These are phyloP conservation scores for Lobosporangium transversale DNA, from an alignment of 192 early-diverging fungal species.

Conservation along the genomic window DNA sequence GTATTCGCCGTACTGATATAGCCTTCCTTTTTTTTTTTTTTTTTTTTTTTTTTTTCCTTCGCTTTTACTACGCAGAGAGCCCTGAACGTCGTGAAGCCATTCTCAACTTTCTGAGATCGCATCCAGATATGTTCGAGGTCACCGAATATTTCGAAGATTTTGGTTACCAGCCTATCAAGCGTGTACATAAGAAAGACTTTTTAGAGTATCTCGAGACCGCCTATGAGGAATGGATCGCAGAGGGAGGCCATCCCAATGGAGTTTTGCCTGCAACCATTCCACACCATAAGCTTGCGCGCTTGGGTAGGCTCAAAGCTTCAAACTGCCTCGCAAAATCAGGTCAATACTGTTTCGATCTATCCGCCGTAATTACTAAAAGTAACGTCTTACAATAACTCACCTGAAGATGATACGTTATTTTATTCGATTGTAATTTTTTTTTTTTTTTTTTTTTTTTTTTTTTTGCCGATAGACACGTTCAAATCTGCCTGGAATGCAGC, in stretches of 20 bases:
- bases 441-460: background rate
- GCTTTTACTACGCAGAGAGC: conserved; percentile 12
- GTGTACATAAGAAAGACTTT: conserved; percentile 68
- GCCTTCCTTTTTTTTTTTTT: background rate
- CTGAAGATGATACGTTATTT: too few relatives aligned
- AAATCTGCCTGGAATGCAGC: conserved; percentile 69
- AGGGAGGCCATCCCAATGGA: conserved; percentile 65
- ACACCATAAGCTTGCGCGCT: conserved; percentile 45
- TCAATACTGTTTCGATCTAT: conserved; percentile 62
- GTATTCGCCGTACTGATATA: too few relatives aligned
- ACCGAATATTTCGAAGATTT: conserved; percentile 56
- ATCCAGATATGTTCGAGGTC: conserved; percentile 30
- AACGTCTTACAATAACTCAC: too few relatives aligned
- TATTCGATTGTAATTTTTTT: too few relatives aligned
- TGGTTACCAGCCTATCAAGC: conserved; percentile 64
- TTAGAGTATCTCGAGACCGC: conserved; percentile 67
- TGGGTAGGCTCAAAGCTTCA: conserved; percentile 16
- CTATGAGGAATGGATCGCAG: conserved; percentile 63
- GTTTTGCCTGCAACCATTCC: conserved; percentile 63
- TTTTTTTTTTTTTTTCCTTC: background rate
- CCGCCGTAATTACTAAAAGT: conserved; percentile 63
- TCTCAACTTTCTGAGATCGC: conserved; percentile 14
- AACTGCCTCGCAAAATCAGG: conserved; percentile 52
- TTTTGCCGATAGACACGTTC: conserved; percentile 63
- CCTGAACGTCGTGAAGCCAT: conserved; percentile 40